These are phyloP conservation scores for Peronospora destructor DNA, from an alignment of 352 stramenopile species.

Conservation along the genomic window DNA sequence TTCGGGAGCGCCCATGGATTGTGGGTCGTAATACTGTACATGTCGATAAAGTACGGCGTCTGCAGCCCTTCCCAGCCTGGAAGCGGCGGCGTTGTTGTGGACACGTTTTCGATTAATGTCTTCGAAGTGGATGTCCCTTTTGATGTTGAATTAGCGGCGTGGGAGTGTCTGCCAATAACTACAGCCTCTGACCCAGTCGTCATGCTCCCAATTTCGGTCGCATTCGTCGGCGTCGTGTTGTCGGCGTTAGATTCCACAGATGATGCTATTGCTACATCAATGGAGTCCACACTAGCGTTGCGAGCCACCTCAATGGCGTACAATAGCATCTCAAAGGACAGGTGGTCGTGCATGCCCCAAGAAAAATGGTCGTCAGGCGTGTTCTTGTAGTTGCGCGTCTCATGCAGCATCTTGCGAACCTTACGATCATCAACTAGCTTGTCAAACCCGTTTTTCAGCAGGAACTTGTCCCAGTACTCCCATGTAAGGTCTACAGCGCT, in stretches of 20 bases:
- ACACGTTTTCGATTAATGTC: slow-evolving; percentile 4
- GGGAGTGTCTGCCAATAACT: slow-evolving; percentile 25
- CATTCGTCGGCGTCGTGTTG: slow-evolving; percentile 5
- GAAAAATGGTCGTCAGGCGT: slow-evolving; percentile 56
- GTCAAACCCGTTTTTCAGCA: slow-evolving; percentile 58
- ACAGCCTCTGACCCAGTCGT: slow-evolving; percentile 12
- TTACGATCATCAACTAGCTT: slow-evolving; percentile 63
- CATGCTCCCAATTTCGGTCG: slow-evolving; percentile 7
- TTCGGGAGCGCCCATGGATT: slow-evolving; percentile 50
- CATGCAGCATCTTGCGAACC: slow-evolving; percentile 58
- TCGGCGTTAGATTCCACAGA: not conserved
- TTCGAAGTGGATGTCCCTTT: slow-evolving; percentile 1
- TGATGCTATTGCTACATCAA: slow-evolving; percentile 1
- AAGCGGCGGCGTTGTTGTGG: slow-evolving; percentile 19
- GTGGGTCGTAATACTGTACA: slow-evolving; percentile 74
- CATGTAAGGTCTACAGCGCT: slow-evolving; percentile 52
- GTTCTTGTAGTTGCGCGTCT: slow-evolving; percentile 48
- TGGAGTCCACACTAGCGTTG: slow-evolving; percentile 29
- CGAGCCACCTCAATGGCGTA: slow-evolving; percentile 48
- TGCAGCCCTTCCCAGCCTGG: slow-evolving; percentile 52
- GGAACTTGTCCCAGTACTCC: slow-evolving; percentile 68
- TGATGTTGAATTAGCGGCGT: slow-evolving; percentile 7
- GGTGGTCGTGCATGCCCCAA: slow-evolving; percentile 64
- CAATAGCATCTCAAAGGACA: slow-evolving; percentile 69
- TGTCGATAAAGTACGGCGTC: slow-evolving; percentile 69